Evolutionary conservation across 352 stramenopile genomes (phyloP), one percentile per base, ranked within the genome.

Genomic region (Globisporangium iwayamae): DNA sequence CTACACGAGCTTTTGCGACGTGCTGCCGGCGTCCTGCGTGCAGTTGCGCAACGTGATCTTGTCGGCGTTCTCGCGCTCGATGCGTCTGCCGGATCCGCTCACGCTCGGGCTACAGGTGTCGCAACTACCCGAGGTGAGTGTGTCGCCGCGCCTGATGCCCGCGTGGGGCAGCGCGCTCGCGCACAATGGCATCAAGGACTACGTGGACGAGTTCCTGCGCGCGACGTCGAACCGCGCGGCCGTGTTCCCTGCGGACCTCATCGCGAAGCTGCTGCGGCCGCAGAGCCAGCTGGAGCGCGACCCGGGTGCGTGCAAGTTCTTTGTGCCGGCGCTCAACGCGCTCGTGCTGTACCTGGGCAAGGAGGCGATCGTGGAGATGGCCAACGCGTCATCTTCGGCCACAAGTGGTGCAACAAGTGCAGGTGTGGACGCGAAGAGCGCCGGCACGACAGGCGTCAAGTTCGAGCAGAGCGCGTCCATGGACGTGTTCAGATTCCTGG

Each of bases 11-110:
- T 98, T 99, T 61, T 99, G 96, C 78, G 98, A 99, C 64, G 91
- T 99, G 30, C 94, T 99, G 45, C 98, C 97, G 7, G 79, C 97
- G 4, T 93, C 91, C 53, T 99, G 96, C 73, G 93, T 99, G 45
- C 97, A 99, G 72, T 81, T 99, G 48, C 89, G 98, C 43, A 99
- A 99, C 71, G 83, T 99, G 48, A 92, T 99, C 47, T 76, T 99
- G 16, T 99, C 94, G 39, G 97, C 98, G 7, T 99, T 98, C 69
- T 98, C 98, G 0, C 96, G 97, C 63, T 94, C 90, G 47, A 99
- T 99, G 93, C 88, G 89, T 28, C 80, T 99, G 18, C 97, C 97
- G 14, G 97, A 99, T 74, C 98, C 97, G 10, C 98, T 99, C 67
- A 99, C 96, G 34, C 87, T 98, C 50, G 98, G 98, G 53, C 91